A percentile compares a stretch with the other conserved stretches of the same genome.
These are phyloP conservation scores for Dipodascus geniculatus DNA, from an alignment of 805 yeast genomes.

Conservation along the genomic window DNA sequence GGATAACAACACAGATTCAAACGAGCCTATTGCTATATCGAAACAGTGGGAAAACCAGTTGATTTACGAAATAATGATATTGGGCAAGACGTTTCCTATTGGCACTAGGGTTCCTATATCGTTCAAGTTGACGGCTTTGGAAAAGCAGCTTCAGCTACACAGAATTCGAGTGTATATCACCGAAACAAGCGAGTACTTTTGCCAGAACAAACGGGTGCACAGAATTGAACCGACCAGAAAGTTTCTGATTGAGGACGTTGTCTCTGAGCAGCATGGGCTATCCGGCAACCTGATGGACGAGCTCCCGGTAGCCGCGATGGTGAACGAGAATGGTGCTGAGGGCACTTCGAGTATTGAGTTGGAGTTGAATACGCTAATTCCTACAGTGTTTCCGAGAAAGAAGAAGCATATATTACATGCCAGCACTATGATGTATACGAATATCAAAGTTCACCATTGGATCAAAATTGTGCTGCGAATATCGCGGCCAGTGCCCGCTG, in stretches of 20 bases:
- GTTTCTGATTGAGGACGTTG: slow-evolving; percentile 65
- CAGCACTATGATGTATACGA: slow-evolving; percentile 58
- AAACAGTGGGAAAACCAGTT: slow-evolving; percentile 92
- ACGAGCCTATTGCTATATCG: slow-evolving; percentile 84
- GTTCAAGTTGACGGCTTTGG: slow-evolving; percentile 73
- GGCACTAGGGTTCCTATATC: slow-evolving; percentile 78
- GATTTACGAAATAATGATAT: slow-evolving; percentile 80
- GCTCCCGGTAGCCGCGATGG: not conserved
- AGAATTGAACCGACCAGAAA: slow-evolving; percentile 84
- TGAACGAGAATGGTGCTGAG: slow-evolving; percentile 14
- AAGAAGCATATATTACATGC: slow-evolving; percentile 47
- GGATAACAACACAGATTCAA: slow-evolving; percentile 70
- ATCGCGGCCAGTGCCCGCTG: slow-evolving; percentile 43
- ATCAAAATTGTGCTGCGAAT: slow-evolving; percentile 77
- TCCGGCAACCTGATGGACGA: slow-evolving; percentile 19
- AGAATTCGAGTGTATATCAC: slow-evolving; percentile 76
- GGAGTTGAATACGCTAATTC: slow-evolving; percentile 78
- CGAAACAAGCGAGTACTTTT: slow-evolving; percentile 83
- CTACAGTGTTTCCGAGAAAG: slow-evolving; percentile 48
- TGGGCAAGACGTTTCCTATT: slow-evolving; percentile 76
- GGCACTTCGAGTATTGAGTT: slow-evolving; percentile 30
- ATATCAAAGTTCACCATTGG: slow-evolving; percentile 91
- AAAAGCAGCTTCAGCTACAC: slow-evolving; percentile 67
- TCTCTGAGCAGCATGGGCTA: slow-evolving; percentile 19
- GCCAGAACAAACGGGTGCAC: slow-evolving; percentile 78